Conservation (phyloP, 2,329 filamentous ascomycete species). For the Venturia effusa region DNA sequence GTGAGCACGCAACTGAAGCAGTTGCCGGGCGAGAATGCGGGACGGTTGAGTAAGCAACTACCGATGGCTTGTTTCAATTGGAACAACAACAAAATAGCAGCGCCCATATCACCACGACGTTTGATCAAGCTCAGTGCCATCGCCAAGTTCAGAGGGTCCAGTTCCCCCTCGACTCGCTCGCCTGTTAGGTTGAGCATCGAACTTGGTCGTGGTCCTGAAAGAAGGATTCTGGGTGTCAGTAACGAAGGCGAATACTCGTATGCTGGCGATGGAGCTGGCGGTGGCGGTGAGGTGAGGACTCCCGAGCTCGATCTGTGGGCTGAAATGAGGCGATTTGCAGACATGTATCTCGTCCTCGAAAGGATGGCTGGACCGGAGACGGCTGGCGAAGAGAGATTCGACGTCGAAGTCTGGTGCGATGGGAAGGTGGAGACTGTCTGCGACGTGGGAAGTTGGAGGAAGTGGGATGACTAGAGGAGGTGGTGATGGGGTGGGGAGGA, state of each 20-base stretch:
- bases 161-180: slow-evolving; percentile 20
- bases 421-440: slow-evolving; percentile 18
- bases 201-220: slow-evolving; percentile 59
- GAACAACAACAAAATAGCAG: slow-evolving; percentile 42
- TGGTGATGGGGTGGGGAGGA: neutral
- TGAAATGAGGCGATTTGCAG: slow-evolving; percentile 41
- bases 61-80: slow-evolving; percentile 39
- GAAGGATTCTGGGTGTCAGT: slow-evolving; percentile 52
- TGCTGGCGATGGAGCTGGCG: slow-evolving; percentile 50
- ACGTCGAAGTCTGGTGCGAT: slow-evolving; percentile 37
- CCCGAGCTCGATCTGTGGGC: slow-evolving; percentile 66
- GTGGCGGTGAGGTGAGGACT: slow-evolving; percentile 52
- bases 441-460: slow-evolving; percentile 9
- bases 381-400: slow-evolving; percentile 38
- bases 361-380: slow-evolving; percentile 52
- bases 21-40: slow-evolving; percentile 64
- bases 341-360: slow-evolving; percentile 74
- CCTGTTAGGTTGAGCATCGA: slow-evolving; percentile 64
- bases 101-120: slow-evolving; percentile 32
- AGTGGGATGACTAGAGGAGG: slow-evolving; percentile 2
- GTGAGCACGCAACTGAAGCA: slow-evolving; percentile 44
- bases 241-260: slow-evolving; percentile 59
- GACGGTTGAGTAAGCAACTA: slow-evolving; percentile 54
- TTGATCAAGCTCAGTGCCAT: slow-evolving; percentile 51
- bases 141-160: slow-evolving; percentile 22